phyloP scores from a whole-genome alignment of 495 filamentous ascomycete species.

The Aspergillus ellipticus region DNA sequence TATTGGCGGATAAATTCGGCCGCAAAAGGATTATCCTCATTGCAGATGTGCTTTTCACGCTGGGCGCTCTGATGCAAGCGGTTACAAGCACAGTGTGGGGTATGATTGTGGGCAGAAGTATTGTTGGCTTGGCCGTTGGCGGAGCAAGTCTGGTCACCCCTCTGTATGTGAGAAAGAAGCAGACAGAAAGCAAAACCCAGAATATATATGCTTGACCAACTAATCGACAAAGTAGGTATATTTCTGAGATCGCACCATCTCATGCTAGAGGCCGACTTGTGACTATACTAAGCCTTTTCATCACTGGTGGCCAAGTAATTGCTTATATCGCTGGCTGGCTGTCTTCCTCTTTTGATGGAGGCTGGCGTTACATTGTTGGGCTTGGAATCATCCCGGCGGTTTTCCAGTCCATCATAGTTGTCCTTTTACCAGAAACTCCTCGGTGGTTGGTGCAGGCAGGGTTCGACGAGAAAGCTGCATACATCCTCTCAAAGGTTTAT shows the following conservation, averaged over 20 bases:
- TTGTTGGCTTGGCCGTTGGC: constrained; percentile 81
- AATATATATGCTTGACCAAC: background rate
- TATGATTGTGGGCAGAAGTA: constrained; percentile 75
- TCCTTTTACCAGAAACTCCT: constrained; percentile 78
- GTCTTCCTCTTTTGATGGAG: constrained; percentile 55
- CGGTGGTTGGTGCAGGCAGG: constrained; percentile 77
- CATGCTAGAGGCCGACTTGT: constrained; percentile 71
- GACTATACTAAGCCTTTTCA: constrained; percentile 72
- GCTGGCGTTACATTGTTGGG: constrained; percentile 90
- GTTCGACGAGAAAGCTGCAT: constrained; percentile 52
- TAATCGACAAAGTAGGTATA: constrained; percentile 49
- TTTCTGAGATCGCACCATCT: constrained; percentile 79
- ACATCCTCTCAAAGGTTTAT: constrained; percentile 62
- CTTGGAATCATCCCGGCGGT: constrained; percentile 75
- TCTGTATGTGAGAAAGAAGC: constrained; percentile 44
- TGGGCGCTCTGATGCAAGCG: constrained; percentile 72
- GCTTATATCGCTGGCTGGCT: constrained; percentile 77
- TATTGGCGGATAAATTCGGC: constrained; percentile 71
- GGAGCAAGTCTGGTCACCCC: constrained; percentile 79
- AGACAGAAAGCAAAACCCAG: background rate
- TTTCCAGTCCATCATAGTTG: constrained; percentile 61
- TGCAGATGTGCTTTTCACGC: constrained; percentile 73
- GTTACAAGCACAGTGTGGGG: constrained; percentile 53
- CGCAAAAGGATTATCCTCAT: constrained; percentile 72
- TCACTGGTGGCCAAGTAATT: constrained; percentile 81